These are phyloP conservation scores for Neocatenulostroma microsporum DNA, from an alignment of 2,329 filamentous ascomycete species.

Conservation along the genomic window DNA sequence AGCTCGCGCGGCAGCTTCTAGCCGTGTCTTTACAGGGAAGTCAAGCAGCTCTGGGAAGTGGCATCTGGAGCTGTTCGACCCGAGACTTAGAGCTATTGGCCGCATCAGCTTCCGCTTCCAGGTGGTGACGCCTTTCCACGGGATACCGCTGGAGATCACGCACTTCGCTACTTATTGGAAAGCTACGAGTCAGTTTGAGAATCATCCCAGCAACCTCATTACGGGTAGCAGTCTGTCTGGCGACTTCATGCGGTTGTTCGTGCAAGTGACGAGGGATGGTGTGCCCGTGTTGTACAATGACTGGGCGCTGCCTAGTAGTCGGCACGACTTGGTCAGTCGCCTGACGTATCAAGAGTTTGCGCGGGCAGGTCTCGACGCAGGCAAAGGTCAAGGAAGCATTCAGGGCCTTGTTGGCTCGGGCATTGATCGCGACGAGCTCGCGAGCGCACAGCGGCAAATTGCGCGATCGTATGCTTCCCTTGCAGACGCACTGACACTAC, in stretches of 20 bases:
- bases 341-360: constrained; percentile 67
- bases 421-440: constrained; percentile 39
- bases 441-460: constrained; percentile 63
- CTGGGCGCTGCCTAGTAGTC: constrained; percentile 54
- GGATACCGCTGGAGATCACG: constrained; percentile 88
- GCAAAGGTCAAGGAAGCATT: constrained; percentile 19
- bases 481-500: constrained; percentile 62
- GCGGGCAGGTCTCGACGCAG: constrained; percentile 32
- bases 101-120: constrained; percentile 92
- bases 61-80: constrained; percentile 86
- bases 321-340: constrained; percentile 70
- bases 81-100: constrained; percentile 81
- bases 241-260: constrained; percentile 86
- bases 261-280: constrained; percentile 83
- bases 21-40: constrained; percentile 71
- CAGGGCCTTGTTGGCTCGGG: constrained; percentile 22
- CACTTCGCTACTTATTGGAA: constrained; percentile 99
- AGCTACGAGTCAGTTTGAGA: constrained; percentile 85
- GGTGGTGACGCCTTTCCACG: constrained; percentile 91
- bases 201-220: constrained; percentile 76
- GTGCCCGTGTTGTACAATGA: constrained; percentile 79
- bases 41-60: constrained; percentile 70
- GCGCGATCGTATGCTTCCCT: constrained; percentile 69
- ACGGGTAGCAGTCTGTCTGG: constrained; percentile 92
- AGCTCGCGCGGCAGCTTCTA: constrained; percentile 85